Evolutionary conservation across 2,329 filamentous ascomycete species (phyloP), one percentile per base, ranked within the genome.

Genomic region (Diaporthe vaccinii): DNA sequence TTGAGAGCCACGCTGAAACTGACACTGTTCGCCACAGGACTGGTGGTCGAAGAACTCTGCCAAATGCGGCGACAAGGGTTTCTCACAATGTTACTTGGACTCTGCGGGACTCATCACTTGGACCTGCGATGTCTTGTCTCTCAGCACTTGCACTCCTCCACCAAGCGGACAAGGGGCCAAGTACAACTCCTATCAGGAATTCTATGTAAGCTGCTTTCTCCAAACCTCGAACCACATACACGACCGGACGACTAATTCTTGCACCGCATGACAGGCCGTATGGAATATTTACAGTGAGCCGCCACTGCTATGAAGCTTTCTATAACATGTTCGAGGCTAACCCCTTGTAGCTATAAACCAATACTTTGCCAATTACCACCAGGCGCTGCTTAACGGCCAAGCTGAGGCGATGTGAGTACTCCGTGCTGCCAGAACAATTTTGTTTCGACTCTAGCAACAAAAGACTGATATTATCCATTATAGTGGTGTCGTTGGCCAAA

Each of bases 11-110:
- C 0, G 41, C 1, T 31, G 14, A 53, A 20, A 53, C 65, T 68
- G 46, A 68, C 65, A 39, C 31, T 28, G 7, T 68, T 39, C 20
- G 8, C 0, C 2, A 15, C 15, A 68, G 65, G 65, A 68, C 34
- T 68, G 65, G 65, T 68, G 65, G 65, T 68, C 65, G 31, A 68
- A 68, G 22, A 68, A 68, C 31, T 68, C 65, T 14, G 65, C 65
- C 12, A 53, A 39, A 68, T 68, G 65, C 31, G 65, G n/a, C 10
- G 65, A 68, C 22, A 68, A 68, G 15, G 65, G 65, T 8, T 68
- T 68, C n/a, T 68, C 65, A 20, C 65, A 68, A 28, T 68, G 65
- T 14, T 68, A 68, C 14, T 9, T 68, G 31, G 65, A 68, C 5
- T 53, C 65, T 12, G 65, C 65, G 12, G 65, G 65, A 68, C 31